Evolutionary conservation across 441 rosid genomes (phyloP), one percentile per base, ranked within the genome.

Genomic region (Theobroma grandiflorum): DNA sequence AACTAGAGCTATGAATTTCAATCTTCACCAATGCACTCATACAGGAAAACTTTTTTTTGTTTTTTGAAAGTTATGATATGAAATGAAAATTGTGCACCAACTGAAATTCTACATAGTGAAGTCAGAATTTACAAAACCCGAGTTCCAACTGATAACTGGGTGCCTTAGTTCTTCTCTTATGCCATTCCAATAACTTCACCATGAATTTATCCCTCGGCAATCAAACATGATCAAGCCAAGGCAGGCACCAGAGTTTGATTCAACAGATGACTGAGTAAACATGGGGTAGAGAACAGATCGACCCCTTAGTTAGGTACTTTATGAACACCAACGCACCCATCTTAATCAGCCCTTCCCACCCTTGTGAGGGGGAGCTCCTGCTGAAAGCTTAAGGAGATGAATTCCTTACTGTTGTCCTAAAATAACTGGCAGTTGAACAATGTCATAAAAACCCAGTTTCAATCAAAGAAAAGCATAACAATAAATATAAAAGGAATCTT

Each of bases 321-420:
- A 38, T 20, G 43, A 7, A 35, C 52, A 26, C 33, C 10, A 40
- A 26, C n/a, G 61, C 67, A 6, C 47, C 31, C 0, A 59, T 52
- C 31, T 40, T 66, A 61, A 65, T 88, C 81, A 86, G 33, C 86
- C 87, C 75, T 88, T 88, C 69, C 83, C 82, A 62, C 90, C 90
- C 90, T 88, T 26, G 31, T 26, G 31, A 26, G 31, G 31, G 0
- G 31, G 31, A 26, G 31, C 1, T 26, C 31, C 31, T 26, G 31
- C 31, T 26, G 31, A 26, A 0, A 26, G 31, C 31, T 26, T 26
- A 26, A 26, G 31, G 31, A 26, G 31, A 26, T 26, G 31, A 26
- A 26, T 26, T 26, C 31, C 31, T 26, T 26, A 26, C 31, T 26
- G 31, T 26, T 26, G 31, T 26, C 31, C 31, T 26, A 26, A 26